A percentile compares a stretch with the other conserved stretches of the same genome.
Evolutionary conservation across 1,284 basidiomycete species (phyloP).

Genomic region (Moniliophthora roreri): DNA sequence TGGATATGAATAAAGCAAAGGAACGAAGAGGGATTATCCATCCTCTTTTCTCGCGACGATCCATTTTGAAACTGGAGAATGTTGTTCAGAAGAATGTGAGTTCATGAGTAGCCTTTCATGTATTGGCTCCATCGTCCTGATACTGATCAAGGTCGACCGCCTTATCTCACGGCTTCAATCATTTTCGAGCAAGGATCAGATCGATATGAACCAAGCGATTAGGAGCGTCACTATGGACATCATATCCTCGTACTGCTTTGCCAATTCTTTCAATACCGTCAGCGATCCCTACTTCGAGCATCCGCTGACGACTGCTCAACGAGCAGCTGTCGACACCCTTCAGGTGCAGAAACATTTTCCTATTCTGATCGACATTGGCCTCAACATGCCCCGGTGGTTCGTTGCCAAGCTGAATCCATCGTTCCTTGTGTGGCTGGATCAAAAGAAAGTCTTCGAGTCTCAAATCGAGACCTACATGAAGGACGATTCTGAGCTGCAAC

Average conservation of each 20-base stretch:
- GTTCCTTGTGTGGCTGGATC: background rate
- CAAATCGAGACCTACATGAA: conserved; percentile 33
- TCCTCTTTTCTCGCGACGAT: conserved; percentile 34
- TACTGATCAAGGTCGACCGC: conserved; percentile 24
- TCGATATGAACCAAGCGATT: conserved; percentile 13
- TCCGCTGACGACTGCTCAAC: background rate
- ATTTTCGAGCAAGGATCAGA: background rate
- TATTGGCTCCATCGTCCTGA: conserved; percentile 3
- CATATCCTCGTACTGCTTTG: conserved; percentile 16
- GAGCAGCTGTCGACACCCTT: background rate
- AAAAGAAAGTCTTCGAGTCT: conserved; percentile 20
- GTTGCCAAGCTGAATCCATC: background rate
- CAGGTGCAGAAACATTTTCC: background rate
- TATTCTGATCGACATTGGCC: background rate
- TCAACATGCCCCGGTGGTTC: background rate
- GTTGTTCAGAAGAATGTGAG: conserved; percentile 33
- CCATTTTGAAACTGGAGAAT: conserved; percentile 31
- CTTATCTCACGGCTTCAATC: conserved; percentile 18
- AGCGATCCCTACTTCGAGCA: background rate
- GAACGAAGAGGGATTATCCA: conserved; percentile 26
- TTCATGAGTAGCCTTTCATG: background rate
- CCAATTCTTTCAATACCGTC: conserved; percentile 8
- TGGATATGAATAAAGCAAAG: conserved; percentile 30
- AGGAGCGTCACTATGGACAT: conserved; percentile 16
- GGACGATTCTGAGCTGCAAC: conserved; percentile 21